phyloP scores from a whole-genome alignment of 495 filamentous ascomycete species.

The Aspergillus sclerotioniger region DNA sequence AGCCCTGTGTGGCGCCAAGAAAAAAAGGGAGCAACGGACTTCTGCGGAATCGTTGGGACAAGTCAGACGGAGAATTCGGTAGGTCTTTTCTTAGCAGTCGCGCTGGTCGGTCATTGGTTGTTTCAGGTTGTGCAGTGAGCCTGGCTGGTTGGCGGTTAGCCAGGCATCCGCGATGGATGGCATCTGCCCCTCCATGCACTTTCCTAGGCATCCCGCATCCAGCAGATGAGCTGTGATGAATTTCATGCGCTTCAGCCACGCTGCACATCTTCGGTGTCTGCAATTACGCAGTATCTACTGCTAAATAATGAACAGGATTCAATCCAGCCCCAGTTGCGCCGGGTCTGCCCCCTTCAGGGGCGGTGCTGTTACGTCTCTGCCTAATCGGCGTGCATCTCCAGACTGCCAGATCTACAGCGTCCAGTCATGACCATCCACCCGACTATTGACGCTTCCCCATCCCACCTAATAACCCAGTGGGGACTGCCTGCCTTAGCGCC shows the following conservation, averaged over 20 bases:
- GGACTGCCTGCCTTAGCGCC: slow-evolving; percentile 12
- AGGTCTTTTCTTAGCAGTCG: not conserved
- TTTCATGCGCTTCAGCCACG: not conserved
- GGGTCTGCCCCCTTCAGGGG: slow-evolving; percentile 2
- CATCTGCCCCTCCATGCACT: not conserved
- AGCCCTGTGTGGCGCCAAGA: slow-evolving; percentile 6
- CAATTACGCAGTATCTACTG: too few relatives aligned
- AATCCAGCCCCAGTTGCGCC: not conserved
- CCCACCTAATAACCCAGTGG: slow-evolving; percentile 14
- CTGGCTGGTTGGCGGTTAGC: too few relatives aligned
- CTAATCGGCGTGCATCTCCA: slow-evolving; percentile 14
- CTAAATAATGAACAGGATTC: too few relatives aligned
- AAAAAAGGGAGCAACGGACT: not conserved
- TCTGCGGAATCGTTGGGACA: slow-evolving; percentile 4
- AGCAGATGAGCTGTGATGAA: not conserved
- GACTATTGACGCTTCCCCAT: slow-evolving; percentile 17
- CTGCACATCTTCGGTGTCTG: too few relatives aligned
- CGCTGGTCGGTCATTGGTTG: not conserved
- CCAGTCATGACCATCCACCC: slow-evolving; percentile 6
- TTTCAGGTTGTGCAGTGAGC: too few relatives aligned
- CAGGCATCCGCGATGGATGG: not conserved
- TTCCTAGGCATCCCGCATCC: not conserved
- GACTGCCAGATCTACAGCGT: slow-evolving; percentile 14
- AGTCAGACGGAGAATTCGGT: slow-evolving; percentile 2
- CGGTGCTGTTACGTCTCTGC: slow-evolving; percentile 14